A percentile compares a stretch with the other conserved stretches of the same genome.
phyloP scores from a whole-genome alignment of 176 grass and related monocot species.

The Guadua angustifolia region DNA sequence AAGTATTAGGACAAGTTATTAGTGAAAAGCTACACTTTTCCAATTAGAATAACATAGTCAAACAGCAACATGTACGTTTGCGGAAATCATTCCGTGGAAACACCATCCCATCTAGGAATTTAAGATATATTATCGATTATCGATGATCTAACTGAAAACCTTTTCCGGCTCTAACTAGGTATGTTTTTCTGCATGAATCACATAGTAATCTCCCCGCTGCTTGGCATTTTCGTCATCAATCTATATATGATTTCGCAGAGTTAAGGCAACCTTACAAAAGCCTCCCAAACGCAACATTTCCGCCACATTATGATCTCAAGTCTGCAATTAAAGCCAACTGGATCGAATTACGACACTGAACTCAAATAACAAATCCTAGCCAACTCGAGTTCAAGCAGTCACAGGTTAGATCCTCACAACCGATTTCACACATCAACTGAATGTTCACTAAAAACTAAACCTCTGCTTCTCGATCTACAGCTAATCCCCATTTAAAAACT shows the following conservation, averaged over 20 bases:
- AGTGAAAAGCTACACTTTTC: neutral
- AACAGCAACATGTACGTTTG: neutral
- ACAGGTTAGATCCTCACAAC: neutral
- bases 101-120: neutral
- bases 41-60: neutral
- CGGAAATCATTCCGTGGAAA: neutral
- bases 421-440: neutral
- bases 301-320: neutral
- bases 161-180: neutral
- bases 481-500: neutral
- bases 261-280: neutral
- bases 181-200: neutral
- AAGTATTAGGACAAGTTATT: neutral
- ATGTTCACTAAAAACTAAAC: neutral
- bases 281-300: neutral
- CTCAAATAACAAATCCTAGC: neutral
- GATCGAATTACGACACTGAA: neutral
- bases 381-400: neutral
- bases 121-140: neutral
- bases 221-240: neutral
- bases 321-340: neutral
- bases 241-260: neutral
- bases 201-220: neutral
- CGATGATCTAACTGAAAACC: neutral
- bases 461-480: conserved; percentile 3